Base-by-base conservation (phyloP, 2,329 filamentous ascomycete genomes). In the Rachicladosporium sp. region DNA sequence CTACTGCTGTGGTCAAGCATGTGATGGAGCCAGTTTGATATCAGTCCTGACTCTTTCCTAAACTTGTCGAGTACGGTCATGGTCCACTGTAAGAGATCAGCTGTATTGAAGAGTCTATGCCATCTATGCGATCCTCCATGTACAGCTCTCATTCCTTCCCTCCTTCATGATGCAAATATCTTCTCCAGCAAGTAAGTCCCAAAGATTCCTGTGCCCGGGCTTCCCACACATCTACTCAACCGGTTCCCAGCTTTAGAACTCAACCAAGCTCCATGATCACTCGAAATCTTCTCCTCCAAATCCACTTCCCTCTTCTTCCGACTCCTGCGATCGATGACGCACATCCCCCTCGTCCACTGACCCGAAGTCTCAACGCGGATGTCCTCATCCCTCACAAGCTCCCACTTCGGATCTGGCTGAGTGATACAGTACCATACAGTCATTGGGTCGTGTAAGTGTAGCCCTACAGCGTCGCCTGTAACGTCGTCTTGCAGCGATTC, bases 321-420 rank as follows among this genome's bases (percentile, higher is more conserved):
- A 30, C 65, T 62, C 33, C 91, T 73, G 29, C 77, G 71, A 66
- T 98, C 91, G 31, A 87, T 68, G 27, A 96, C 71, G 55, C 87
- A 88, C 79, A 91, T 88, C 1, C 91, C 89, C 41, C 85, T 71
- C 34, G 88, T 93, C 91, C 91, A 98, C 66, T 96, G 91, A 2
- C 89, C 91, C 2, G 74, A 67, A 0, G 87, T 93, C 64, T 98
- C 91, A 31, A 98, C 69, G 12, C 91, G 74, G 41, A 98, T 80
- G 58, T 98, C 91, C 60, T 93, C 82, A 0, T 54, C 55, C n/a
- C 53, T 47, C 11, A 51, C 53, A 37, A 66, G 56, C 15, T 56
- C 45, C 65, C 64, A 67, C 37, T 41, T 37, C 9, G 48, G 42
- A 21, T 51, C 45, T 4, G 40, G 37, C n/a, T 33, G 37, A 6